These are phyloP conservation scores for Vaccinium myrtillus DNA, from an alignment of 148 eudicot species.

Conservation along the genomic window DNA sequence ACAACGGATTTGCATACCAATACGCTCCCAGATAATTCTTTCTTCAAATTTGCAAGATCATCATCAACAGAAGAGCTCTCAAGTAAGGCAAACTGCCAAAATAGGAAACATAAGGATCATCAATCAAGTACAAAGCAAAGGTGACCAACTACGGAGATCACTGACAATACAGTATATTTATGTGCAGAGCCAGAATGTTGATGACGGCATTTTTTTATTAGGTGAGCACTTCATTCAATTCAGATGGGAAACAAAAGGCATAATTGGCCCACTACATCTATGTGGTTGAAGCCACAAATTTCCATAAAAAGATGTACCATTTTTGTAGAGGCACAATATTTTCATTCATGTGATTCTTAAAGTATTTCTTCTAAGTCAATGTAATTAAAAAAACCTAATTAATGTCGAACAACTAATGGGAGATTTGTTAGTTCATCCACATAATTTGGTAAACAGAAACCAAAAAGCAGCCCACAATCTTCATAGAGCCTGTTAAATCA, in stretches of 20 bases:
- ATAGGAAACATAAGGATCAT: neutral
- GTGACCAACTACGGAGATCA: neutral
- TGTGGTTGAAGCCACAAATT: neutral
- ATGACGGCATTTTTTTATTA: neutral
- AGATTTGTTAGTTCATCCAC: neutral
- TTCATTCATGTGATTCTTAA: neutral
- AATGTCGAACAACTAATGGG: neutral
- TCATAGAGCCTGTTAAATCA: neutral
- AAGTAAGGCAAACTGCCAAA: conserved; percentile 9
- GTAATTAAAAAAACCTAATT: neutral
- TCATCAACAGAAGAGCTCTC: conserved; percentile 16
- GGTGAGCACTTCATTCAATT: neutral
- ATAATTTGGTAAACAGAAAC: neutral
- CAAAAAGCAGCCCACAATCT: neutral
- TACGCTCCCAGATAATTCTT: conserved; percentile 14
- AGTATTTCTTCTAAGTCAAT: neutral
- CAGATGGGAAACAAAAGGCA: neutral
- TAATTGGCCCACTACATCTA: neutral
- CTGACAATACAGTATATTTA: neutral
- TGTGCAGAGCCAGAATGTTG: neutral
- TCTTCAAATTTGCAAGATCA: conserved; percentile 4
- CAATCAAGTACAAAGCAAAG: neutral
- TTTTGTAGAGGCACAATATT: neutral
- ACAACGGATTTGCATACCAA: neutral
- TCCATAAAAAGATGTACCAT: neutral